A percentile compares a stretch with the other conserved stretches of the same genome.
These are phyloP conservation scores for Fusarium euwallaceae DNA, from an alignment of 2,329 filamentous ascomycete species.

Conservation along the genomic window DNA sequence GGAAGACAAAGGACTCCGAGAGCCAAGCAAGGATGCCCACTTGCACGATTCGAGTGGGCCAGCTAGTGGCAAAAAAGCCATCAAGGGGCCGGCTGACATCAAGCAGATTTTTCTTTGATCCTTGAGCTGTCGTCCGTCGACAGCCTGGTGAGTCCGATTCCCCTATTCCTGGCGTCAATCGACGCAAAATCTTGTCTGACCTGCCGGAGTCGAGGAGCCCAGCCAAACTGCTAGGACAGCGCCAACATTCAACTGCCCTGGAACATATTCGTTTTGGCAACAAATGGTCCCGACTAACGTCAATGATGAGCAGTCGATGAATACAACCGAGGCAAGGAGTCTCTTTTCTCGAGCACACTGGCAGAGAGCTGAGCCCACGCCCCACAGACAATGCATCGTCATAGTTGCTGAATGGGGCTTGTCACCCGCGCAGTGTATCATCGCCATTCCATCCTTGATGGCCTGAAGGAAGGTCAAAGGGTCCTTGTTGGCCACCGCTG, in stretches of 20 bases:
- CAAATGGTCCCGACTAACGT: background rate
- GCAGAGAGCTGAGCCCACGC: constrained; percentile 24
- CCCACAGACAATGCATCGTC: constrained; percentile 17
- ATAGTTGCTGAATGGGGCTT: constrained; percentile 8
- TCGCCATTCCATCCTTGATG: constrained; percentile 10
- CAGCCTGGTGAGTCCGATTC: constrained; percentile 7
- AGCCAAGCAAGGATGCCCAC: constrained; percentile 3
- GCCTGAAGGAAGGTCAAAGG: background rate
- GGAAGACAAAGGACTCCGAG: background rate
- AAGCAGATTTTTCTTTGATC: constrained; percentile 15
- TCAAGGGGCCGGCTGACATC: constrained; percentile 2
- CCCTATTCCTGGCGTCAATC: background rate
- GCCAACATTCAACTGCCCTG: background rate
- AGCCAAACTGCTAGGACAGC: background rate
- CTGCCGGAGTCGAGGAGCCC: background rate
- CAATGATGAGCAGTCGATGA: background rate
- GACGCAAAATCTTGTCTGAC: background rate
- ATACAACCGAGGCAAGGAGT: constrained; percentile 7
- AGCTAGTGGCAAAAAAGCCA: constrained; percentile 18
- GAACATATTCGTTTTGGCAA: background rate
- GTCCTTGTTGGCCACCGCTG: background rate
- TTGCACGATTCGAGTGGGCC: constrained; percentile 10
- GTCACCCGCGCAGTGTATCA: background rate
- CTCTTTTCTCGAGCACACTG: background rate
- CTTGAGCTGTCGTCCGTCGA: background rate